Evolutionary conservation across 148 eudicot species (phyloP).

Genomic region (Euryodendron excelsum): DNA sequence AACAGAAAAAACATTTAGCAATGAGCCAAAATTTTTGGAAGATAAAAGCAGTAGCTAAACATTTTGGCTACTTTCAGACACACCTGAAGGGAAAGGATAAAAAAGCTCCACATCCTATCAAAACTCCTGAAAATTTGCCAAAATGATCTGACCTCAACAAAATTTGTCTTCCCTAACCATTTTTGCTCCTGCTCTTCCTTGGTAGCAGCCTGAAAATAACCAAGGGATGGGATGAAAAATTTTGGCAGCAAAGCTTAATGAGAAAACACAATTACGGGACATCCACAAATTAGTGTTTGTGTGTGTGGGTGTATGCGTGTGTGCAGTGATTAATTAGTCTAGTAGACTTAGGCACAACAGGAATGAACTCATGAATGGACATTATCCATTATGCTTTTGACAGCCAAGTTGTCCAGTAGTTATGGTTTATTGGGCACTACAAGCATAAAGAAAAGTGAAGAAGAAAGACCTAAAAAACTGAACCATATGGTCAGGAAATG

Average conservation of each 20-base stretch:
- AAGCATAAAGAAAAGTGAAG: neutral
- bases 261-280: conserved; percentile 1
- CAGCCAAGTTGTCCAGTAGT: neutral
- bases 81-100: conserved; percentile 90
- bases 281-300: neutral
- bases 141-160: conserved; percentile 89
- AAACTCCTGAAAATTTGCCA: conserved; percentile 92
- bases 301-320: neutral
- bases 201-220: conserved; percentile 31
- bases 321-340: neutral
- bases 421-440: neutral
- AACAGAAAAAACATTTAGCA: conserved; percentile 5
- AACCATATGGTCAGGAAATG: neutral
- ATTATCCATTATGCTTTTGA: neutral
- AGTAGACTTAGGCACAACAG: neutral
- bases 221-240: neutral
- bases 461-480: neutral
- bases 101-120: conserved; percentile 94
- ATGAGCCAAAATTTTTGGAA: conserved; percentile 8
- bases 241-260: neutral
- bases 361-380: neutral
- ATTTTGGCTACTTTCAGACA: neutral
- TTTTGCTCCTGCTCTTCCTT: conserved; percentile 35
- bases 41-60: neutral
- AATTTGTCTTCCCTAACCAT: conserved; percentile 96